Percentiles rank a stretch among this genome's conserved stretches.
These are phyloP conservation scores for Lichina pygmaea DNA, from an alignment of 495 filamentous ascomycete species.

Conservation along the genomic window DNA sequence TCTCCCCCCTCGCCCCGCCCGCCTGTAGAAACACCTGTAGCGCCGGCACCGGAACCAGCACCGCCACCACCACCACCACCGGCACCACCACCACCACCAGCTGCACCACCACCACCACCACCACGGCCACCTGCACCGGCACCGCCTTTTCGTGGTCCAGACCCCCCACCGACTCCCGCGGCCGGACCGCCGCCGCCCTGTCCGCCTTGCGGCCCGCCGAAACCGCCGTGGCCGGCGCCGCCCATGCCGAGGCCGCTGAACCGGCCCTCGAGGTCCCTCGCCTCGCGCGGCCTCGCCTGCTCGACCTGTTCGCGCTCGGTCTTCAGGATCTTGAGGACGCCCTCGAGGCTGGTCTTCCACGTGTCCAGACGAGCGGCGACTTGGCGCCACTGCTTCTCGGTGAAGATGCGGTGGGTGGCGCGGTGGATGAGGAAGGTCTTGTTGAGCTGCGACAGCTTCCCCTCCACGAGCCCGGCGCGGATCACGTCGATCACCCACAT, in stretches of 20 bases:
- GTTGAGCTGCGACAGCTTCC: conserved; percentile 72
- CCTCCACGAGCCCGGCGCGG: conserved; percentile 78
- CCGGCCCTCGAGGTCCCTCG: conserved; percentile 28
- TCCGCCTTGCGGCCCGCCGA: no score
- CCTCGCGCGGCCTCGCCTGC: conserved; percentile 28
- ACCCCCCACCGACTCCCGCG: no score
- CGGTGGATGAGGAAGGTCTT: conserved; percentile 84
- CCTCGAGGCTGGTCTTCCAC: conserved; percentile 54
- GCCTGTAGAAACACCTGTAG: background rate
- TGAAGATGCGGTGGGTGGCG: conserved; percentile 83
- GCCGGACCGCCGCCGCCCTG: no score
- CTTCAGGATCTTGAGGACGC: conserved; percentile 48
- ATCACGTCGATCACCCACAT: conserved; percentile 98
- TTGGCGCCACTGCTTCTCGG: conserved; percentile 94
- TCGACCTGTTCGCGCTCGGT: conserved; percentile 45
- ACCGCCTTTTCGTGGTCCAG: no score
- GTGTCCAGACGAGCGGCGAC: conserved; percentile 68
- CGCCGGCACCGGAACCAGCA: background rate
- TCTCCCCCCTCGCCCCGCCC: no score
- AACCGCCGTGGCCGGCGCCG: no score
- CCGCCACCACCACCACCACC: background rate
- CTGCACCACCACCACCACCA: background rate
- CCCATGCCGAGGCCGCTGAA: conserved; percentile 13
- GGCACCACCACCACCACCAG: background rate
- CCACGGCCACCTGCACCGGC: background rate